Evolutionary conservation across 306 rosid species (phyloP).

Genomic region (Inga leiocalycina): DNA sequence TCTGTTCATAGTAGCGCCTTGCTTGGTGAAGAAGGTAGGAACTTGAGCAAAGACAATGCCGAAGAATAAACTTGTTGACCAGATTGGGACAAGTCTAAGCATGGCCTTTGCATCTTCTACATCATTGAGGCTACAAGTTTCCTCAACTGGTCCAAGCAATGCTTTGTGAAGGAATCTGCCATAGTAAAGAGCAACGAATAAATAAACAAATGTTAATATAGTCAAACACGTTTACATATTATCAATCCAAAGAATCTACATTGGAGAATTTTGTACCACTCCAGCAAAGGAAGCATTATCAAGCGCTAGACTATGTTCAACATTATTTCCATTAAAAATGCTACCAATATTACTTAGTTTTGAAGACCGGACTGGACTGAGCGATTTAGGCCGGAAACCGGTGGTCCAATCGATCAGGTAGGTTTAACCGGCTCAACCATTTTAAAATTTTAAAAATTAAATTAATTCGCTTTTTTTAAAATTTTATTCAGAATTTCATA

Average conservation of each 20-base stretch:
- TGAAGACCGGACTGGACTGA: too few relatives aligned
- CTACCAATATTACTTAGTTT: too few relatives aligned
- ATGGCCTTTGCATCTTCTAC: constrained; percentile 55
- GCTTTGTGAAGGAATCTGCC: background rate
- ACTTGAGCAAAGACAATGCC: constrained; percentile 47
- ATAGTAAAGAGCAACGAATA: background rate
- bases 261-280: background rate
- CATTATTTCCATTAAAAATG: too few relatives aligned
- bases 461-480: too few relatives aligned
- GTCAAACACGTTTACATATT: background rate
- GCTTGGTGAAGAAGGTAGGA: constrained; percentile 32
- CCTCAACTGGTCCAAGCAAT: background rate
- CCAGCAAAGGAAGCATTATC: too few relatives aligned
- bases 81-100: constrained; percentile 51
- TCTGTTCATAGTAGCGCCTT: constrained; percentile 22
- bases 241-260: background rate
- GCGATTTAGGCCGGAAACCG: too few relatives aligned
- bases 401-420: too few relatives aligned
- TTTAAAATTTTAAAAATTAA: too few relatives aligned
- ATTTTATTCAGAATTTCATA: too few relatives aligned
- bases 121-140: constrained; percentile 36
- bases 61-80: constrained; percentile 32
- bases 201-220: background rate
- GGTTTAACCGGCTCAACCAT: too few relatives aligned
- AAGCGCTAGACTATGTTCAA: too few relatives aligned